Base-by-base conservation (phyloP, 2,329 filamentous ascomycete genomes). In the Cytospora paraplurivora region DNA sequence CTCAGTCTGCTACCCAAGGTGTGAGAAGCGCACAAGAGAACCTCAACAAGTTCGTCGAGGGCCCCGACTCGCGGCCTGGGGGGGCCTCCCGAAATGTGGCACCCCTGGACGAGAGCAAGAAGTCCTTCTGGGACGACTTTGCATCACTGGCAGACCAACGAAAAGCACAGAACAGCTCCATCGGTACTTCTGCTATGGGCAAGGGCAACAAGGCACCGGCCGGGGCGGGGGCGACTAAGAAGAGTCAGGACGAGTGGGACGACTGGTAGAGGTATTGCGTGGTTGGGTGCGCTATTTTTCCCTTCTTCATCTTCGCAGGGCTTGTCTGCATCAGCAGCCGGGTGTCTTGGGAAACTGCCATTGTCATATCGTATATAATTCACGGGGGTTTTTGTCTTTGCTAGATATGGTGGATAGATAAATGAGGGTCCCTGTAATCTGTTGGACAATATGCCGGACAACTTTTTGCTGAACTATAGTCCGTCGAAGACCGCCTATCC, bases 81-180 rank as follows among this genome's bases (percentile, higher is more conserved):
- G 44, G n/a, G 5, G n/a, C n/a, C 11, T 47, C 44, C 44, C 21
- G 44, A 19, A 47, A 19, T 13, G 72, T 76, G 62, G 77, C 72
- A 60, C 79, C 75, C 62, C 71, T 86, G 58, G 82, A 88, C 71
- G 82, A 80, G 82, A 89, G 75, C 84, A 90, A 88, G 76, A 89
- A 89, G 73, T 89, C 91, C 69, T 97, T 97, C 77, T 97, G 93
- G 93, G 93, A 97, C 74, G 89, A 90, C 69, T 97, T 98, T 76
- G 89, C 92, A 0, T 86, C 84, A 34, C 76, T 89, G 33, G 89
- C 87, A 0, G 84, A 89, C 77, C 80, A 85, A 71, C 76, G 78
- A 64, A 72, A 71, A 66, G 64, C 66, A 32, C 73, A 72, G 51
- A 76, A 77, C 63, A 84, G 78, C 69, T 78, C 84, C 2, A 84